Evolutionary conservation across 2,329 filamentous ascomycete genomes (phyloP).

Genomic region (Boeremia exigua): DNA sequence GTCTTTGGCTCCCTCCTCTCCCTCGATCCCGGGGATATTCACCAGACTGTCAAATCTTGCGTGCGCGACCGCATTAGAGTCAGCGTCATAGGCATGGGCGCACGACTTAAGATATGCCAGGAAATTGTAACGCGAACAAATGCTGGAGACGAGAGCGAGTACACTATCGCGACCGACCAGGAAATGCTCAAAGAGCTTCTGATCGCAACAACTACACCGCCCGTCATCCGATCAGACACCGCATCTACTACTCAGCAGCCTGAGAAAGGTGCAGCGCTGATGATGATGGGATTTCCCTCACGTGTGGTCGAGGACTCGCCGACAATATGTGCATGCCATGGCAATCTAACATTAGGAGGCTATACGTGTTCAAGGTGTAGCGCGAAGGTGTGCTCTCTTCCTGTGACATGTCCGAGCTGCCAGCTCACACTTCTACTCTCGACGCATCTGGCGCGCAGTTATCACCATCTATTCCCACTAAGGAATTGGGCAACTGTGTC

Average conservation of each 20-base stretch:
- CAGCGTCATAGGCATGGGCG: conserved; percentile 86
- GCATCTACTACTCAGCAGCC: conserved; percentile 36
- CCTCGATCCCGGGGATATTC: conserved; percentile 92
- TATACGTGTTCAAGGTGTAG: conserved; percentile 90
- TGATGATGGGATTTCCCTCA: conserved; percentile 99
- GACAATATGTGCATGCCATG: conserved; percentile 90
- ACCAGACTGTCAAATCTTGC: conserved; percentile 82
- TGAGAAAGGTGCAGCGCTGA: conserved; percentile 62
- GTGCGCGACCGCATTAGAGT: conserved; percentile 85
- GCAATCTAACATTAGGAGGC: conserved; percentile 78
- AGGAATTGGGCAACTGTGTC: conserved; percentile 89
- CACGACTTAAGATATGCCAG: conserved; percentile 88
- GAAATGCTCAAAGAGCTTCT: conserved; percentile 89
- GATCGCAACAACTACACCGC: conserved; percentile 86
- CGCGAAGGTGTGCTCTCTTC: conserved; percentile 86
- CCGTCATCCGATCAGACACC: conserved; percentile 71
- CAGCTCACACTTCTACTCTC: conserved; percentile 91
- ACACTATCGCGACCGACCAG: conserved; percentile 86
- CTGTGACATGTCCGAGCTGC: conserved; percentile 89
- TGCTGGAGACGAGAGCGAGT: conserved; percentile 74
- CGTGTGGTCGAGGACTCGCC: conserved; percentile 74
- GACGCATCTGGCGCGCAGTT: conserved; percentile 60
- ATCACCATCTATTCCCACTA: conserved; percentile 57
- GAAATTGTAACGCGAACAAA: conserved; percentile 91
- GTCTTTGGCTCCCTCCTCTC: conserved; percentile 90